Conservation (phyloP, 345 rosid species). For the Microcos paniculata region DNA sequence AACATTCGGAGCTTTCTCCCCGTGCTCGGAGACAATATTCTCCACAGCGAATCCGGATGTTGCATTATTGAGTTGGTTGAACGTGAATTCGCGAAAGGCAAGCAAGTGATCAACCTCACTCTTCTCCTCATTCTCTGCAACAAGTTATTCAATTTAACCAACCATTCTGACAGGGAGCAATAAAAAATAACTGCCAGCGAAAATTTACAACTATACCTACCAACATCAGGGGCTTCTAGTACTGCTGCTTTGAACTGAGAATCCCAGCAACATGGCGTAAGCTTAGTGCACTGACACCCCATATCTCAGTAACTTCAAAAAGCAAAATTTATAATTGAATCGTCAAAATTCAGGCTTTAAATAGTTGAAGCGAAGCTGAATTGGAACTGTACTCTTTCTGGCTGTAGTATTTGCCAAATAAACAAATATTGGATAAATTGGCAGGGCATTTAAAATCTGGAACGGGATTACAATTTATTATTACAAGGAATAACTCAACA, state of each 20-base stretch:
- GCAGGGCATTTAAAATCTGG: not conserved
- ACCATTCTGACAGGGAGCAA: not conserved
- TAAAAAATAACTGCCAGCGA: not conserved
- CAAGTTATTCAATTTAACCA: not conserved
- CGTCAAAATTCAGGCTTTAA: not conserved
- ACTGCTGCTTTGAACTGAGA: constrained; percentile 69
- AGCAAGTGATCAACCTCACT: constrained; percentile 42
- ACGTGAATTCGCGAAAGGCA: constrained; percentile 58
- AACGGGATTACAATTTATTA: not conserved
- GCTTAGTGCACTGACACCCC: constrained; percentile 66
- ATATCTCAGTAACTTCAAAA: constrained; percentile 29
- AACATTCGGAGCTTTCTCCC: constrained; percentile 92
- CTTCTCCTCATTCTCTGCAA: constrained; percentile 55
- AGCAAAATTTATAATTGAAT: not conserved
- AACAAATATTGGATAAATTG: not conserved
- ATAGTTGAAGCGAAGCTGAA: not conserved
- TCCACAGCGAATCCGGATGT: constrained; percentile 88
- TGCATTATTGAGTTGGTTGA: constrained; percentile 72
- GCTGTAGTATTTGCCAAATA: not conserved
- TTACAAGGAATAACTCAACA: not conserved
- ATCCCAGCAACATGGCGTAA: constrained; percentile 50
- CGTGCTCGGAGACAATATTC: constrained; percentile 90
- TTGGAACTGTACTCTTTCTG: not conserved
- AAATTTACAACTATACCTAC: constrained; percentile 37
- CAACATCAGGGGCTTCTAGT: constrained; percentile 62